These are phyloP conservation scores for Phytophthora tubulina DNA, from an alignment of 352 stramenopile species.

Conservation along the genomic window DNA sequence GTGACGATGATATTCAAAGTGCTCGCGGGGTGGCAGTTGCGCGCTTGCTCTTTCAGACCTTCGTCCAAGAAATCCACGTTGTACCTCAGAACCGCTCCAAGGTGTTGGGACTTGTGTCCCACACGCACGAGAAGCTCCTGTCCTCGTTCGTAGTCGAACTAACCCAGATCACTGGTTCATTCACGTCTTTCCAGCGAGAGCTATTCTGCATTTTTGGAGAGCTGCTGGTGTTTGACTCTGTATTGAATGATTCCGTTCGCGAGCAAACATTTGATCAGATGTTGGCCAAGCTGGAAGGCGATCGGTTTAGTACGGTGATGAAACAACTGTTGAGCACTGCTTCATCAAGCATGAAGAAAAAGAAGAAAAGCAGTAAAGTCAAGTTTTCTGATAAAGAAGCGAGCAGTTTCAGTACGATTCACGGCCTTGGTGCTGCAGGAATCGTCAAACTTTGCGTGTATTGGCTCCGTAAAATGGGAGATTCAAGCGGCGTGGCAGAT, in stretches of 20 bases:
- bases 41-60: conserved; percentile 80
- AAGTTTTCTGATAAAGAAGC: background rate
- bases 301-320: conserved; percentile 49
- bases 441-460: conserved; percentile 86
- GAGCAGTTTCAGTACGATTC: conserved; percentile 11
- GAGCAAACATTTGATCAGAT: conserved; percentile 61
- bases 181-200: conserved; percentile 65
- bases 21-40: conserved; percentile 53
- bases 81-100: conserved; percentile 77
- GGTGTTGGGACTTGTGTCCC: conserved; percentile 54
- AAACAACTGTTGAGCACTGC: conserved; percentile 44
- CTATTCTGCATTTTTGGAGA: conserved; percentile 82
- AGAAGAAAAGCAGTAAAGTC: conserved; percentile 25
- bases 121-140: conserved; percentile 68
- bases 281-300: conserved; percentile 50
- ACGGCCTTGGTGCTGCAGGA: conserved; percentile 51
- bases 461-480: conserved; percentile 49
- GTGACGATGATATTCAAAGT: conserved; percentile 19
- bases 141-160: conserved; percentile 42
- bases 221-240: conserved; percentile 75
- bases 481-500: background rate
- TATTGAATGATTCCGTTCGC: conserved; percentile 46
- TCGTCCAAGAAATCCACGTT: conserved; percentile 86
- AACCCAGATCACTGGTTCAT: conserved; percentile 13
- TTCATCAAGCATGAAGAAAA: conserved; percentile 11